Base-by-base conservation (phyloP, 352 stramenopile genomes). In the Phytopythium aichiense region DNA sequence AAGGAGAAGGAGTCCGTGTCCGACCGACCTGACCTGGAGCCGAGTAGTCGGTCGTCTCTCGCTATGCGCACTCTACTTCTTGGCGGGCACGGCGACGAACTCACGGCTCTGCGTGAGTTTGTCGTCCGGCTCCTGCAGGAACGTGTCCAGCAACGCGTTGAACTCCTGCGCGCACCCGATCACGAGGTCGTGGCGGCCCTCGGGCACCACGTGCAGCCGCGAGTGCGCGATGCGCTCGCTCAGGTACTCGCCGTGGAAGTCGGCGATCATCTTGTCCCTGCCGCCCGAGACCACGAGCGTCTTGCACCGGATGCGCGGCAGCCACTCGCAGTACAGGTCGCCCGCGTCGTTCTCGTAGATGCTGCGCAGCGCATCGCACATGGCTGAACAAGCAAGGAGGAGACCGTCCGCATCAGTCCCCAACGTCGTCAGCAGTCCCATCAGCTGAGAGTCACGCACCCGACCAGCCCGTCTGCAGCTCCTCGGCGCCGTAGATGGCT, bases 151-250 rank as follows among this genome's bases (percentile, higher is more conserved):
- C 46, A 94, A 31, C 25, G 58, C 55, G 64, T 94, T 92, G 56
- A 92, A 90, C 13, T 63, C 68, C 7, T 63, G 57, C 0, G 81
- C 64, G 43, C 87, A 64, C 12, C 74, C 67, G 23, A 86, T 56
- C 50, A 88, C 73, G 40, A 92, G 58, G 54, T 90, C 80, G 62
- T 92, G 78, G 30, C 72, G 73, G 37, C 79, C 83, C 45, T 72
- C 69, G 7, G 73, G 46, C 23, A 92, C 63, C 42, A 89, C 63
- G 51, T 90, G 76, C 22, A 91, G 63, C 31, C 78, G 71, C 42
- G 83, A 92, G 71, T 94, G 83, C 76, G 92, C 79, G 71, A 94
- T 92, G 61, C 86, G 86, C 63, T 94, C 86, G 72, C 77, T 94
- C 63, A 94, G 54, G 60, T 94, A 94, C 62, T 94, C 83, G 48